Evolutionary conservation across 768 basidiomycete genomes (phyloP).

Genomic region (Lactarius evosmus): DNA sequence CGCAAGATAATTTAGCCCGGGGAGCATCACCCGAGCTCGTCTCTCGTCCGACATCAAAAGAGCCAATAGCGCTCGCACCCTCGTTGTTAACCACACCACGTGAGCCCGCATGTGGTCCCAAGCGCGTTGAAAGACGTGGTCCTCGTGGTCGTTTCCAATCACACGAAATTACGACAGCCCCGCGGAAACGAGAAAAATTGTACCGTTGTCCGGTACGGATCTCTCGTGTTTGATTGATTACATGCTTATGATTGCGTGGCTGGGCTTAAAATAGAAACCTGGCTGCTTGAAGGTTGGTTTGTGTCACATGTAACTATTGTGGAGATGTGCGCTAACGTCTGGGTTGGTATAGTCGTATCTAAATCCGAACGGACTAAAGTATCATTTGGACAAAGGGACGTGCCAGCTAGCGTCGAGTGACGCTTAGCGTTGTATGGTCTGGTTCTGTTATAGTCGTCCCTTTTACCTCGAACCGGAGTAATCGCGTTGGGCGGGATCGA

Average conservation of each 20-base stretch:
- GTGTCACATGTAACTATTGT: background rate
- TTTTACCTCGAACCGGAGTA: constrained; percentile 6
- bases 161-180: constrained; percentile 18
- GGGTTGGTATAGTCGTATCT: constrained; percentile 48
- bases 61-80: constrained; percentile 25
- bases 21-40: constrained; percentile 4
- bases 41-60: constrained; percentile 4
- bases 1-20: constrained; percentile 17
- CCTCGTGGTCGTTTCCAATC: constrained; percentile 28
- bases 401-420: constrained; percentile 42
- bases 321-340: constrained; percentile 16
- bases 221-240: background rate
- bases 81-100: constrained; percentile 23
- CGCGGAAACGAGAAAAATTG: constrained; percentile 28
- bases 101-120: constrained; percentile 20
- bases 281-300: constrained; percentile 54
- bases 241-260: constrained; percentile 1
- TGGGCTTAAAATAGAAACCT: constrained; percentile 32
- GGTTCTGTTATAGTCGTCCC: background rate
- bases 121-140: constrained; percentile 24
- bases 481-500: constrained; percentile 9
- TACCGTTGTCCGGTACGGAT: constrained; percentile 27
- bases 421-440: constrained; percentile 1
- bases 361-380: constrained; percentile 65
- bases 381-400: constrained; percentile 64